Evolutionary conservation across 345 rosid genomes (phyloP).

Genomic region (Hibiscus syriacus): DNA sequence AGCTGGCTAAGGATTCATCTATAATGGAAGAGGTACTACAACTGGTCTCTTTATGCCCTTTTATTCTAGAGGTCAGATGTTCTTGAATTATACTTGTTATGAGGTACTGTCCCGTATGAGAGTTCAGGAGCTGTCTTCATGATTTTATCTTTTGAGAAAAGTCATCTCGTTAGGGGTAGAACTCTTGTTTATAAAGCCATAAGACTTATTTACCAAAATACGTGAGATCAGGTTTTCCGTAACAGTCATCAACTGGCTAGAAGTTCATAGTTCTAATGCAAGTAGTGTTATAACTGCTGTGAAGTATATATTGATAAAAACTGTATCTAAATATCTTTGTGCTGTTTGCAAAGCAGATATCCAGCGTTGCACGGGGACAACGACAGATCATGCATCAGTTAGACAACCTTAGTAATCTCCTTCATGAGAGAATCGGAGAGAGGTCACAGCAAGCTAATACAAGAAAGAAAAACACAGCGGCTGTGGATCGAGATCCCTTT

Average conservation of each 20-base stretch:
- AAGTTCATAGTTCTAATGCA: too few relatives aligned
- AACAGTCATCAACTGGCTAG: background rate
- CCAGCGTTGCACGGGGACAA: conserved; percentile 52
- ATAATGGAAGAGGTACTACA: conserved; percentile 70
- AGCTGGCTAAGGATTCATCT: conserved; percentile 22
- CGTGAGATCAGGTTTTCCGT: too few relatives aligned
- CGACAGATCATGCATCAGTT: conserved; percentile 71
- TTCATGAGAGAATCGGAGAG: conserved; percentile 42
- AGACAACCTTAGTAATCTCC: conserved; percentile 53
- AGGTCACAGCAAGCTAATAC: conserved; percentile 30
- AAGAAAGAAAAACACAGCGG: conserved; percentile 21
- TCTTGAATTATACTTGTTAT: too few relatives aligned
- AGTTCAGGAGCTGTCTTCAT: too few relatives aligned
- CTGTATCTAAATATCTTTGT: background rate
- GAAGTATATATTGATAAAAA: too few relatives aligned
- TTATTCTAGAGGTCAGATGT: background rate
- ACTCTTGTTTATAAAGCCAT: too few relatives aligned
- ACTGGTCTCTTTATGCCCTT: background rate
- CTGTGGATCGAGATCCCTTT: conserved; percentile 22
- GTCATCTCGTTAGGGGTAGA: too few relatives aligned
- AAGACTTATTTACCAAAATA: too few relatives aligned
- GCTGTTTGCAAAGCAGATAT: conserved; percentile 38
- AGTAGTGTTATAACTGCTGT: too few relatives aligned
- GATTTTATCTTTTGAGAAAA: too few relatives aligned
- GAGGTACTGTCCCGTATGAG: too few relatives aligned